phyloP scores from a whole-genome alignment of 306 rosid species.

The Styphnolobium japonicum region DNA sequence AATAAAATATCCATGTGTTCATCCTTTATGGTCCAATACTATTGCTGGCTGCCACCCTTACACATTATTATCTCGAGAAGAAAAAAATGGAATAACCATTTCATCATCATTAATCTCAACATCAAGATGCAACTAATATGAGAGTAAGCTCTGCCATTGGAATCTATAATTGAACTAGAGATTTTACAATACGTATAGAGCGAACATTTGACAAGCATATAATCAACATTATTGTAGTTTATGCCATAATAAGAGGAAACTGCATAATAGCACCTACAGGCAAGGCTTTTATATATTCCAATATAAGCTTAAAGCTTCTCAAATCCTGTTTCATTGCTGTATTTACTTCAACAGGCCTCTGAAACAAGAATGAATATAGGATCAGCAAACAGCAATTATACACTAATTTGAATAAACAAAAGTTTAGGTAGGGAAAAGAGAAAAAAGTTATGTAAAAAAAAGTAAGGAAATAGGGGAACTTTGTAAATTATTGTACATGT shows the following conservation, averaged over 20 bases:
- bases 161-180: constrained; percentile 6
- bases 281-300: constrained; percentile 92
- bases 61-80: neutral
- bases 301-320: constrained; percentile 86
- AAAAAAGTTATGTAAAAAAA: neutral
- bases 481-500: neutral
- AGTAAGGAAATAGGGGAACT: neutral
- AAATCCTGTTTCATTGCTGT: constrained; percentile 57
- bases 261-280: constrained; percentile 60
- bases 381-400: constrained; percentile 26
- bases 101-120: constrained; percentile 11
- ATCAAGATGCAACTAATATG: neutral
- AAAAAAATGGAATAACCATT: neutral
- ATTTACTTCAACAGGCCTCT: constrained; percentile 69
- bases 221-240: neutral
- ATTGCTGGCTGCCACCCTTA: neutral
- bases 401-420: neutral
- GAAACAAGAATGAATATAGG: constrained; percentile 40
- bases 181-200: neutral
- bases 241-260: constrained; percentile 5
- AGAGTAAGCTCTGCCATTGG: neutral
- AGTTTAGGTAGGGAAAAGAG: neutral
- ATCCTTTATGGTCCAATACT: neutral
- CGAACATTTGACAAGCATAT: constrained; percentile 16
- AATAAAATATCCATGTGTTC: neutral